Percentiles rank a stretch among this genome's conserved stretches.
phyloP scores from a whole-genome alignment of 768 basidiomycete genomes.

The Hygrophorus pudorinus region DNA sequence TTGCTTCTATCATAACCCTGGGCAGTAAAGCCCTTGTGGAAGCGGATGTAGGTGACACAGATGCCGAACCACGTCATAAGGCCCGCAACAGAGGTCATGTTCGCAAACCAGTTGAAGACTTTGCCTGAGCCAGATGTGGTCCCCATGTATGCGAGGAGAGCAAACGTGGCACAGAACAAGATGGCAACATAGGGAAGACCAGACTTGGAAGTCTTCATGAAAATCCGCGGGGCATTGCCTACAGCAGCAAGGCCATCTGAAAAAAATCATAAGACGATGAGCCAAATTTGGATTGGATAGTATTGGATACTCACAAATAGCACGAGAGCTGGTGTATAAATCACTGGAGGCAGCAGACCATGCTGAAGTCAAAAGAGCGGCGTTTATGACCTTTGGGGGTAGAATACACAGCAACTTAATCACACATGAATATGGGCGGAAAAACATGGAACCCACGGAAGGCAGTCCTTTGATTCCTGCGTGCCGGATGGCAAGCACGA shows the following conservation, averaged over 20 bases:
- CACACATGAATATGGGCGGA: neutral
- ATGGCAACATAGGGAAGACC: conserved; percentile 77
- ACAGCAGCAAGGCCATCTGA: conserved; percentile 70
- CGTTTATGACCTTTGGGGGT: conserved; percentile 57
- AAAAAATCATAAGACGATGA: neutral
- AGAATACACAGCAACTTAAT: conserved; percentile 1
- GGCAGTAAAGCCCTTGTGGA: conserved; percentile 69
- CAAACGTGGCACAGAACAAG: conserved; percentile 56
- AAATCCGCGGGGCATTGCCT: conserved; percentile 78
- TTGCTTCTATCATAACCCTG: conserved; percentile 67
- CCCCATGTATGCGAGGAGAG: conserved; percentile 76
- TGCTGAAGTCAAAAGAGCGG: conserved; percentile 76
- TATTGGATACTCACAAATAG: conserved; percentile 50
- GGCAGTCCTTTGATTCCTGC: conserved; percentile 86
- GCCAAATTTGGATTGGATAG: neutral
- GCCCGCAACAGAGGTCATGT: conserved; percentile 62
- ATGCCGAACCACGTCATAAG: conserved; percentile 81
- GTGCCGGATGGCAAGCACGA: conserved; percentile 80
- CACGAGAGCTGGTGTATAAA: conserved; percentile 81
- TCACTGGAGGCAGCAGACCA: conserved; percentile 91
- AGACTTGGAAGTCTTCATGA: conserved; percentile 52
- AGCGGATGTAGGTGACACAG: conserved; percentile 67
- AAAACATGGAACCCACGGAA: conserved; percentile 38
- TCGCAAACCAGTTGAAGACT: conserved; percentile 76
- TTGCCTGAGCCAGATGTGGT: conserved; percentile 51